These are phyloP conservation scores for Parachaetomium inaequale DNA, from an alignment of 495 filamentous ascomycete species.

Conservation along the genomic window DNA sequence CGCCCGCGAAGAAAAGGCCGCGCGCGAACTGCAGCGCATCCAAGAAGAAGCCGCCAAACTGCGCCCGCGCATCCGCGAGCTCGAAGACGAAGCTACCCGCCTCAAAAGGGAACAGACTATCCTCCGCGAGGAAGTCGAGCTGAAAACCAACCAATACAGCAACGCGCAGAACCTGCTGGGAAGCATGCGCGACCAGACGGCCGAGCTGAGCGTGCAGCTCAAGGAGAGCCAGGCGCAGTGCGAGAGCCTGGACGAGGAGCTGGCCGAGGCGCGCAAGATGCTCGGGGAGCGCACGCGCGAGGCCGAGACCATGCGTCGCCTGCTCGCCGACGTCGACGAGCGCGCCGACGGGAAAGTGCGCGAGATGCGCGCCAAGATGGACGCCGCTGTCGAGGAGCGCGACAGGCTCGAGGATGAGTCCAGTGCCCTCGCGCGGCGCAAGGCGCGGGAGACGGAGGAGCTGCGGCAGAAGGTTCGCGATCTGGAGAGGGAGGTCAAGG, in stretches of 20 bases:
- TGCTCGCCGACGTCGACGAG: slow-evolving; percentile 82
- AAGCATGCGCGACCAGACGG: slow-evolving; percentile 87
- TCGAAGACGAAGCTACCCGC: slow-evolving; percentile 66
- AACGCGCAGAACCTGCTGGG: slow-evolving; percentile 80
- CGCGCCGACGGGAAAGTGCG: slow-evolving; percentile 73
- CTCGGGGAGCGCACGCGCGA: slow-evolving; percentile 91
- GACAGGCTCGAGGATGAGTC: slow-evolving; percentile 91
- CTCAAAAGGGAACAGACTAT: slow-evolving; percentile 60
- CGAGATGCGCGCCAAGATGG: slow-evolving; percentile 87
- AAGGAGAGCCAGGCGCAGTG: slow-evolving; percentile 79
- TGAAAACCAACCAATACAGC: slow-evolving; percentile 80
- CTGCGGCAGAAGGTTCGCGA: slow-evolving; percentile 73
- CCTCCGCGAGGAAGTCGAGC: slow-evolving; percentile 75
- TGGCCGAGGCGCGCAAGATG: slow-evolving; percentile 80
- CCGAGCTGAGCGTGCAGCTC: slow-evolving; percentile 87
- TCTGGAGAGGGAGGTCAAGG: slow-evolving; percentile 68
- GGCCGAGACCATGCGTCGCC: slow-evolving; percentile 87
- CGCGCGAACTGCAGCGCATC: slow-evolving; percentile 62
- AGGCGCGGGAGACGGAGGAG: slow-evolving; percentile 82
- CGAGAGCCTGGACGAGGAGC: slow-evolving; percentile 89
- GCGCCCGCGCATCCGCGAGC: slow-evolving; percentile 59
- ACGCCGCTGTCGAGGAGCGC: slow-evolving; percentile 82
- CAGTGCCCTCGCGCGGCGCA: slow-evolving; percentile 67
- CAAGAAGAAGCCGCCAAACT: slow-evolving; percentile 66
- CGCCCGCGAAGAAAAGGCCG: slow-evolving; percentile 63